Percentiles rank a stretch among this genome's conserved stretches.
These are phyloP conservation scores for Fraxinus quadrangulata DNA, from an alignment of 257 asterid species.

Conservation along the genomic window DNA sequence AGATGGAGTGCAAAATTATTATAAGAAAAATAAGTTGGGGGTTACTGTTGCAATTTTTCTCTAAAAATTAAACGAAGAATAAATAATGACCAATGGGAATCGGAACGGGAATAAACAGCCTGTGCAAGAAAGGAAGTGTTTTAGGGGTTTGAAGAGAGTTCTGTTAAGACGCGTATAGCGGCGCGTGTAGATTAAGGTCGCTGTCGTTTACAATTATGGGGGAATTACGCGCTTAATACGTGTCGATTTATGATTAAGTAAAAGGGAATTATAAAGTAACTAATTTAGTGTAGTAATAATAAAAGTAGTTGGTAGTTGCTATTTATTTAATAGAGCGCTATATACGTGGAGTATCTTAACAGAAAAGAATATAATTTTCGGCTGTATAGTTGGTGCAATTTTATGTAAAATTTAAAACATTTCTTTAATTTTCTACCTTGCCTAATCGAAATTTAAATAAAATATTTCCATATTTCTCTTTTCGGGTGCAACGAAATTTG, in stretches of 20 bases:
- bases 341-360: conserved; percentile 30
- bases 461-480: too few relatives aligned
- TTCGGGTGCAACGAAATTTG: too few relatives aligned
- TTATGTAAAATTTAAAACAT: background rate
- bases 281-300: background rate
- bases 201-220: background rate
- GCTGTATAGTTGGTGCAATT: conserved; percentile 23
- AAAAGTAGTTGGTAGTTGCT: conserved; percentile 27
- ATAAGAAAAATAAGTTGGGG: background rate
- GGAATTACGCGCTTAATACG: background rate
- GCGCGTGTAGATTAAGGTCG: conserved; percentile 16
- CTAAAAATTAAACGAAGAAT: background rate
- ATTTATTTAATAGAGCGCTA: background rate
- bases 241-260: background rate
- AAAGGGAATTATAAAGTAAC: background rate
- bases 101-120: background rate
- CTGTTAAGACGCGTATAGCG: conserved; percentile 9
- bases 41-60: background rate
- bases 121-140: conserved; percentile 30
- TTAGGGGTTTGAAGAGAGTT: background rate
- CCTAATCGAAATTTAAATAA: background rate
- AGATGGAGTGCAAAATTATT: too few relatives aligned
- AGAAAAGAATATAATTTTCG: conserved; percentile 23
- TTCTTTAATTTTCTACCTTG: background rate
- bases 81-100: background rate